Evolutionary conservation across 208 protist genomes (phyloP).

Genomic region (Crithidia sp.): DNA sequence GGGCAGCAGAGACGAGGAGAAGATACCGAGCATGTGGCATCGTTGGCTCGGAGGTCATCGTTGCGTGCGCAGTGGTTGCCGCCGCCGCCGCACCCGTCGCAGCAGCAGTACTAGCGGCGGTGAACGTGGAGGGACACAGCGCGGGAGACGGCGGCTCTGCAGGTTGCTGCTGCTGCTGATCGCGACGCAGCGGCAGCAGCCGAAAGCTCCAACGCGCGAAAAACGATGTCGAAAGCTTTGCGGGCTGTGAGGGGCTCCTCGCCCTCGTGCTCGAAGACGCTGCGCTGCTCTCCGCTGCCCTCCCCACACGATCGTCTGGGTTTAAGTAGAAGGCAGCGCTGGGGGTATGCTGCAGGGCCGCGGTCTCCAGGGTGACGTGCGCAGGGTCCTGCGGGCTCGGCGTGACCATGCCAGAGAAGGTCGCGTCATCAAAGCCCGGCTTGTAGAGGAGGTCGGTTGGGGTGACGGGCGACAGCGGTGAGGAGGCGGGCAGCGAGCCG

Average conservation of each 20-base stretch:
- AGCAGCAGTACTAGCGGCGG: not conserved
- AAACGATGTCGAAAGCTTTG: not conserved
- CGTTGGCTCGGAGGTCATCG: not conserved
- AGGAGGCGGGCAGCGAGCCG: not conserved
- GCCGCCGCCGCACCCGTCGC: not conserved
- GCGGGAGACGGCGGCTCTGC: not conserved
- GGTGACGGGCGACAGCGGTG: conserved; percentile 4
- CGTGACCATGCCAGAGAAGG: conserved; percentile 8
- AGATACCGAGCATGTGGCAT: conserved; percentile 9
- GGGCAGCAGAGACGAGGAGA: not conserved
- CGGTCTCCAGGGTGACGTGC: not conserved
- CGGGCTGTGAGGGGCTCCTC: too few relatives aligned
- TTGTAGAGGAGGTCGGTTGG: conserved; percentile 1
- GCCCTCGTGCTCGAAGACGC: not conserved
- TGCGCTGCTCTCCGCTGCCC: not conserved
- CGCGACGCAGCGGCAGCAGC: not conserved
- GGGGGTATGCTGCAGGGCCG: not conserved
- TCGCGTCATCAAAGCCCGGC: conserved; percentile 2
- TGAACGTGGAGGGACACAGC: not conserved
- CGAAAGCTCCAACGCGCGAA: conserved; percentile 12
- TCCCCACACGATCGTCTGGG: not conserved
- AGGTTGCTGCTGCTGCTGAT: not conserved
- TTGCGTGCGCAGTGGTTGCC: not conserved
- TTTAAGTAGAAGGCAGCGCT: not conserved
- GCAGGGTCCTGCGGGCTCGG: not conserved